Percentiles rank a stretch among this genome's conserved stretches.
These are phyloP conservation scores for Leccinum fallax DNA, from an alignment of 1,284 basidiomycete genomes.

Conservation along the genomic window DNA sequence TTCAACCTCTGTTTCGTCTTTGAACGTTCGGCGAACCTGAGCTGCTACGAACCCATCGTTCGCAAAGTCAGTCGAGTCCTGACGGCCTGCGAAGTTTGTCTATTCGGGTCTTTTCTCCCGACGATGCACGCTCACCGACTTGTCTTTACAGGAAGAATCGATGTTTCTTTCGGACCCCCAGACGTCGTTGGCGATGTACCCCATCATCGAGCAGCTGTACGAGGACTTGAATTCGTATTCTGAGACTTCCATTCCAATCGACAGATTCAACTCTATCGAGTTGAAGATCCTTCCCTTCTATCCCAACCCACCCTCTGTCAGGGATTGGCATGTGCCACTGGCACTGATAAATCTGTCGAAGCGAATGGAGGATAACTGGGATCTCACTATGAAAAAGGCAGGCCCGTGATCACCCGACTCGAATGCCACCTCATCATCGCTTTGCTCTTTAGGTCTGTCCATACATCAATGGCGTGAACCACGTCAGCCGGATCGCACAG, in stretches of 20 bases:
- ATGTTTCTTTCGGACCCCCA: constrained; percentile 80
- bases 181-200: constrained; percentile 74
- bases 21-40: constrained; percentile 84
- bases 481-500: constrained; percentile 89
- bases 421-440: constrained; percentile 1
- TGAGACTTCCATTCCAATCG: constrained; percentile 89
- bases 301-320: constrained; percentile 87
- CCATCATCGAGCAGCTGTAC: constrained; percentile 94
- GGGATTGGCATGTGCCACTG: constrained; percentile 96
- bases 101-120: neutral
- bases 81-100: constrained; percentile 80
- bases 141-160: constrained; percentile 74
- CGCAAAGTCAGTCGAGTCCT: constrained; percentile 93
- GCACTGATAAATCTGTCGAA: constrained; percentile 84
- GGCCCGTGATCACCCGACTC: constrained; percentile 5
- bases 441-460: constrained; percentile 60
- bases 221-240: constrained; percentile 98
- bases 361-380: constrained; percentile 91
- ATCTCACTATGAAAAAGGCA: constrained; percentile 90
- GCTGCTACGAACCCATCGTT: constrained; percentile 95
- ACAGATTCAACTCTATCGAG: constrained; percentile 90
- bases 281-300: constrained; percentile 97
- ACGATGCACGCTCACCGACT: constrained; percentile 11
- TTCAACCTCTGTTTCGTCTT: constrained; percentile 99
- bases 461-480: constrained; percentile 89